Evolutionary conservation across 441 rosid genomes (phyloP).

Genomic region (Erodium trifolium): DNA sequence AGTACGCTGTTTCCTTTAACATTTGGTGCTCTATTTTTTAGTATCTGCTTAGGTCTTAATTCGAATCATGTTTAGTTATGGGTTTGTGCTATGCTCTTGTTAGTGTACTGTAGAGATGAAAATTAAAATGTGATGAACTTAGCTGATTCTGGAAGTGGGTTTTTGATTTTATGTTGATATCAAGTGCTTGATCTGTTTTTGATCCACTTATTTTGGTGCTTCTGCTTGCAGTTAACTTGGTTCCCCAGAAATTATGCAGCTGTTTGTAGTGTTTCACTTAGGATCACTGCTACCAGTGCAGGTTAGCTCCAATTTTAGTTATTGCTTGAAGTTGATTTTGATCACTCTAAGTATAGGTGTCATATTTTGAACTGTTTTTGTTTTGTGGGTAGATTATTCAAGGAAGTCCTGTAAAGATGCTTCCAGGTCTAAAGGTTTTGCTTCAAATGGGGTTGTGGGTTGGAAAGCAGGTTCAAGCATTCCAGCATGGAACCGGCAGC

Average conservation of each 20-base stretch:
- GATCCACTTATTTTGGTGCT: conserved; percentile 9
- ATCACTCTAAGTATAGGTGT: conserved; percentile 6
- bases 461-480: conserved; percentile 36
- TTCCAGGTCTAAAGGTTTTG: conserved; percentile 41
- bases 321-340: conserved; percentile 5
- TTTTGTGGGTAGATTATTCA: conserved; percentile 50
- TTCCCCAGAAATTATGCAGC: not conserved
- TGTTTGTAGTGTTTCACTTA: conserved; percentile 32
- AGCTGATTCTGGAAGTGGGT: not conserved
- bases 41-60: not conserved
- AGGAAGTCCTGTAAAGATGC: conserved; percentile 49
- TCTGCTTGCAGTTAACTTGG: conserved; percentile 41
- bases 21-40: not conserved
- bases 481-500: conserved; percentile 23
- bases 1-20: conserved; percentile 19
- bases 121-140: not conserved
- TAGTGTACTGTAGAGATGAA: not conserved
- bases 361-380: conserved; percentile 12
- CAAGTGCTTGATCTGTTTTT: no score
- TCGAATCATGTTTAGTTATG: not conserved
- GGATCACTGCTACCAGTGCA: conserved; percentile 44
- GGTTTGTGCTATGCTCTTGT: not conserved
- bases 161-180: no score
- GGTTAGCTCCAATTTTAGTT: conserved; percentile 32
- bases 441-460: conserved; percentile 39